phyloP scores from a whole-genome alignment of 257 asterid genomes.

The Forsythia suspensa region DNA sequence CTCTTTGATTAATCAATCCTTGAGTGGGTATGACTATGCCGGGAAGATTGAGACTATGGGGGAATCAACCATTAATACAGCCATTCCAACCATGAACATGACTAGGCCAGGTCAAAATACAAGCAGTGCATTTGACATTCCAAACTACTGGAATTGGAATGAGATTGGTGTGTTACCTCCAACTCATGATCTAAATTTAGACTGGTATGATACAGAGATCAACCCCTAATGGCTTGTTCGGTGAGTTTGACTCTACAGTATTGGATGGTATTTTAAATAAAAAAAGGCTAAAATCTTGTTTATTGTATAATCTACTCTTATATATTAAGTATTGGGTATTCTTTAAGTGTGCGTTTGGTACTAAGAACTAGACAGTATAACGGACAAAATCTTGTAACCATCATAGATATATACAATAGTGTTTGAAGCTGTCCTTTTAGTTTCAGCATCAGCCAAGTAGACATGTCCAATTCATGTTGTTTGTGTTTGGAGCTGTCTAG shows the following conservation, averaged over 20 bases:
- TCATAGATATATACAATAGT: too few relatives aligned
- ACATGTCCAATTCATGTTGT: too few relatives aligned
- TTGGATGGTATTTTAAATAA: not conserved
- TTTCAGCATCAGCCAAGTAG: too few relatives aligned
- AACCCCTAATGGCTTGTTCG: conserved; percentile 18
- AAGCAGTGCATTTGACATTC: conserved; percentile 18
- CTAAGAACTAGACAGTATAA: not conserved
- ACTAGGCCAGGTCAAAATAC: conserved; percentile 32
- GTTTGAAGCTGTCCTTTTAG: too few relatives aligned
- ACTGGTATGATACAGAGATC: conserved; percentile 46
- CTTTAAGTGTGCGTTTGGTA: not conserved
- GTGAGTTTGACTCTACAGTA: not conserved
- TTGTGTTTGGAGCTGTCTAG: too few relatives aligned
- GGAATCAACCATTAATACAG: conserved; percentile 33
- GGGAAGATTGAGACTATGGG: conserved; percentile 29
- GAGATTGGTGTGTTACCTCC: conserved; percentile 38
- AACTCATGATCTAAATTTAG: conserved; percentile 38
- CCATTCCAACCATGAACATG: conserved; percentile 25
- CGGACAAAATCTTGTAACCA: too few relatives aligned
- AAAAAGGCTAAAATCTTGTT: not conserved
- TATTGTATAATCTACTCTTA: not conserved
- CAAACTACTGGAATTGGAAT: conserved; percentile 42
- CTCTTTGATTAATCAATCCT: conserved; percentile 20
- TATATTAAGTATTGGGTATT: not conserved
- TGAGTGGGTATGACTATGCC: conserved; percentile 9